Evolutionary conservation across 306 rosid species (phyloP), one percentile per base, ranked within the genome.

Genomic region (Begonia masoniana): DNA sequence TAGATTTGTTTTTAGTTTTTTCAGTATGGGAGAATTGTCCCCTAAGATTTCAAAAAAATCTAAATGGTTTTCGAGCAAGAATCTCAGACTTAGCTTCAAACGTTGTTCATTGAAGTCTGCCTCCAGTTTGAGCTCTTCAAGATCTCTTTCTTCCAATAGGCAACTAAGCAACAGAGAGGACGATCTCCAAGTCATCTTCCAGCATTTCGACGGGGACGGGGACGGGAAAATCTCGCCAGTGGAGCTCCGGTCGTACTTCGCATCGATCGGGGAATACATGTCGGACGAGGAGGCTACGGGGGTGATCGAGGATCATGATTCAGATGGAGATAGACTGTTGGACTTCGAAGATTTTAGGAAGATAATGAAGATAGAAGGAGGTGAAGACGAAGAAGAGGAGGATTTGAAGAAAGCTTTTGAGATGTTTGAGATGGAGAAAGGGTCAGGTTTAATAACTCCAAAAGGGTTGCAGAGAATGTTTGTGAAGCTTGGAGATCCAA

Each of bases 391-490:
- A 14, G 47, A 35, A n/a, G 69, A 70, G 9, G 71, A 66, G 15
- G 76, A 70, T 65, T 41, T 71, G 1, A 59, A 62, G 17, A 54
- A 55, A 3, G 86, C 83, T 24, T 82, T 82, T 10, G 68, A 70
- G 75, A 82, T 76, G 86, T 79, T 82, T 55, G 83, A 76, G 68
- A 67, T 54, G 24, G 81, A 69, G 13, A 67, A 69, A 54, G 92
- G 83, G 1, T 60, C 76, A 2, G 86, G 86, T 0, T 68, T 52
- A 57, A 79, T 82, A 10, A 74, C 74, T 0, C 77, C 86, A 0
- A 42, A 54, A 10, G 83, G 92, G 0, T 50, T 82, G 73, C 86
- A 71, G 23, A 55, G 50, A 11, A 83, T 74, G 86, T 62, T 79
- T 49, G 47, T 47, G 2, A 70, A 58, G 15, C 55, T 82, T 0